Base-by-base conservation (phyloP, 805 yeast species). In the Candida suzukii region DNA sequence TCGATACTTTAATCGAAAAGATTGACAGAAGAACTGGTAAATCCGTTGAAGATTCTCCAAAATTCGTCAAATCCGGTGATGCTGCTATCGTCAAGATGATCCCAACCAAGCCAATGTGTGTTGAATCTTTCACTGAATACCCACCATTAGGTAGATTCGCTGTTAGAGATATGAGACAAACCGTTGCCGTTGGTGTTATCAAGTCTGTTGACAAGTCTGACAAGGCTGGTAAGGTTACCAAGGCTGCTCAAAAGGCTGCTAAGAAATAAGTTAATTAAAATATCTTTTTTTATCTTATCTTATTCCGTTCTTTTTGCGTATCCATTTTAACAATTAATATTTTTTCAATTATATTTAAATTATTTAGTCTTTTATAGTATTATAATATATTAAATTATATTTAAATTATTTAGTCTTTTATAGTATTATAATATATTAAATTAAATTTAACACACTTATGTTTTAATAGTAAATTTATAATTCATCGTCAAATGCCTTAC, bases 81-180 rank as follows among this genome's bases (percentile, higher is more conserved):
- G 88, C 95, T 73, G 91, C 95, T 57, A 83, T 88, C 65, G 96
- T 93, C 56, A 82, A 80, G 65, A 77, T 90, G 74, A 80, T 88
- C 60, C 84, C 91, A 58, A 68, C 85, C 61, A 88, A 85, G 78
- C 90, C 95, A 62, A 78, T 91, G 76, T 90, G 96, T 72, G 95
- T 90, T 56, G 96, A 91, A 74, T 78, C 91, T 58, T 91, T 80
- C 82, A 73, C 80, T 65, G 93, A 88, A 66, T 88, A 91, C 82
- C 96, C 91, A 69, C 96, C 95, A 74, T 73, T 91, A 71, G 93
- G 96, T 74, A 88, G 98, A 83, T 77, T 91, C 74, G 91, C 91
- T 70, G 96, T 88, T 80, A 90, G 97, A 85, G 97, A 88, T 77
- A 88, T 88, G 97, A 86, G 97, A 85, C 96, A 88, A 78, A 90